A percentile compares a stretch with the other conserved stretches of the same genome.
Conservation (phyloP, 2,329 filamentous ascomycete species). For the Aspergillus sclerotialis region DNA sequence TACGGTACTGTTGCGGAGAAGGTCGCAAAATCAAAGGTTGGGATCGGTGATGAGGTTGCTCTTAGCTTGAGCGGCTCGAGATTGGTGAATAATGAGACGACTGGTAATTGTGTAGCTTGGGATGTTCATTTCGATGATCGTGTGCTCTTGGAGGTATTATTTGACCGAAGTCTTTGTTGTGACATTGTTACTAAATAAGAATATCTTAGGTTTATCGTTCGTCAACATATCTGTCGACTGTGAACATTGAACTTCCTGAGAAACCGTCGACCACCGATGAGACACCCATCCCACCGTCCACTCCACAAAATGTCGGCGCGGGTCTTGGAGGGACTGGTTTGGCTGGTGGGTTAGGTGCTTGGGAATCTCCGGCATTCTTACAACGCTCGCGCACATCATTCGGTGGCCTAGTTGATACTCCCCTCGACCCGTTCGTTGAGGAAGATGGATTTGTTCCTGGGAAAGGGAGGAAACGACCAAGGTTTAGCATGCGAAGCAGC, state of each 20-base stretch:
- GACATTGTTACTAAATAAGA: conserved; percentile 2
- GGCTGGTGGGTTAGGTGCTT: conserved; percentile 46
- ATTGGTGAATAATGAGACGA: conserved; percentile 53
- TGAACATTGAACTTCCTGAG: conserved; percentile 48
- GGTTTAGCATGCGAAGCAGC: conserved; percentile 59
- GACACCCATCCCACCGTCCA: conserved; percentile 14
- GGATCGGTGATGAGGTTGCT: conserved; percentile 69
- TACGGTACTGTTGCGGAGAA: conserved; percentile 62
- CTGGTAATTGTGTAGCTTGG: conserved; percentile 51
- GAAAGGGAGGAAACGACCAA: conserved; percentile 62
- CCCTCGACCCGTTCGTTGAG: conserved; percentile 60
- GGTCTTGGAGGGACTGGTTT: conserved; percentile 2
- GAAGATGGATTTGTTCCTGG: conserved; percentile 57
- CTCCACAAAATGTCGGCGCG: conserved; percentile 17
- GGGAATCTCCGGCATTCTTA: conserved; percentile 71
- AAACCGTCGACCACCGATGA: conserved; percentile 15
- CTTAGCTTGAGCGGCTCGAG: conserved; percentile 62
- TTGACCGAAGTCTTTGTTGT: background rate
- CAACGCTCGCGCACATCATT: conserved; percentile 65
- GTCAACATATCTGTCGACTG: conserved; percentile 14
- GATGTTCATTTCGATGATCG: conserved; percentile 45
- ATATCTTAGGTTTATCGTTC: conserved; percentile 19
- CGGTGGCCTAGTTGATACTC: conserved; percentile 57
- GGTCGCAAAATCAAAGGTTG: conserved; percentile 59
- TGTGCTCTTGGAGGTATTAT: conserved; percentile 30